These are phyloP conservation scores for Colletotrichum chlorophyti DNA, from an alignment of 2,329 filamentous ascomycete genomes.

Conservation along the genomic window DNA sequence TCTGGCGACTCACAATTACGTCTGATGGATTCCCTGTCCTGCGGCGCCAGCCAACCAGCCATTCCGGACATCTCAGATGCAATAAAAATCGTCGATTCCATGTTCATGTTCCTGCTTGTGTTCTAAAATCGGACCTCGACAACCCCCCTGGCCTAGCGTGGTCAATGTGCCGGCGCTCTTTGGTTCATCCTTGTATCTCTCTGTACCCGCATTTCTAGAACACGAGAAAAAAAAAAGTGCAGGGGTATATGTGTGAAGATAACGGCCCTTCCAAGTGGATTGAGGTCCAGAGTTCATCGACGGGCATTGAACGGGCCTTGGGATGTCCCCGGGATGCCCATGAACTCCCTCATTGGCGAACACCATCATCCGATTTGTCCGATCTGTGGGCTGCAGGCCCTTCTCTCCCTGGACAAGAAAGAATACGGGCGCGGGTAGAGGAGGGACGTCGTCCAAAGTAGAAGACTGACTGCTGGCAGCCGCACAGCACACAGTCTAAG, in stretches of 20 bases:
- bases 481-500: neutral
- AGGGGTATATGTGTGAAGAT: conserved; percentile 23
- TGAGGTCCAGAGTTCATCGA: neutral
- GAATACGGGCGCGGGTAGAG: neutral
- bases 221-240: conserved; percentile 26
- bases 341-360: conserved; percentile 5
- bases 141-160: conserved; percentile 25
- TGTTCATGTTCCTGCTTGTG: too few species aligned
- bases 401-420: neutral
- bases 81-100: conserved; percentile 22
- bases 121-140: conserved; percentile 28
- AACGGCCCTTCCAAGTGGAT: conserved; percentile 20
- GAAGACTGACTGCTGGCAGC: neutral
- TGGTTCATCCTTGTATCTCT: neutral
- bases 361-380: conserved; percentile 1
- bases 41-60: conserved; percentile 2
- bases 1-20: neutral
- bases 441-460: neutral
- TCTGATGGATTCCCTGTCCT: neutral
- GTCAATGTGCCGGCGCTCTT: conserved; percentile 21
- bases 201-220: conserved; percentile 22
- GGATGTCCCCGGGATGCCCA: conserved; percentile 1
- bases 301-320: conserved; percentile 1
- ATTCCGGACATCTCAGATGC: conserved; percentile 15
- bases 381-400: neutral